Evolutionary conservation across 441 rosid species (phyloP), one percentile per base, ranked within the genome.

Genomic region (Biscutella auriculata): DNA sequence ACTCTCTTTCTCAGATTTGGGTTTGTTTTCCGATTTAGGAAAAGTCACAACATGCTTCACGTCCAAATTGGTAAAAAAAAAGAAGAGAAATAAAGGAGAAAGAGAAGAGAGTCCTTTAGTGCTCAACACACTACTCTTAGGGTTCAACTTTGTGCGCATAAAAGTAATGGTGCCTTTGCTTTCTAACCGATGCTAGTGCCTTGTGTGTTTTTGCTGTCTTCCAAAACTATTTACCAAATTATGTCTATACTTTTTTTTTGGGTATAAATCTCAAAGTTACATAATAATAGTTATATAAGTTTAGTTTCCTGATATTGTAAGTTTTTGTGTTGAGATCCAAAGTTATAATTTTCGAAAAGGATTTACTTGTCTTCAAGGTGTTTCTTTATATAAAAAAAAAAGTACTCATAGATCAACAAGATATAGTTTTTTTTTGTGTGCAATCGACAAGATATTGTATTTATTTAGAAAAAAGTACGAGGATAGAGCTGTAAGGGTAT

Each of bases 161-260:
- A 66, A 66, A 59, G 43, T 47, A 60, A 52, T 59, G 62, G 50
- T 54, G 40, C 14, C 64, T 68, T 68, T 62, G 30, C 60, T 68
- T 68, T 6, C 63, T 62, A 55, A 48, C 73, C 68, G 68, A 43
- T 62, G 59, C 47, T 62, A 56, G 68, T 68, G 72, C 72, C 34
- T 53, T 34, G 6, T 46, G 66, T 46, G 39, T 23, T 53, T 44
- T 32, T 67, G 57, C 67, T 61, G 63, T 68, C 62, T 54, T 46
- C 62, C 63, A 68, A 48, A 54, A 39, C 56, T 55, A 53, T 46
- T 49, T 23, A 60, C 71, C 60, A 51, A 59, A 32, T n/a, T 45
- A 11, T 67, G 11, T 53, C 16, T 16, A 8, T 30, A 15, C 35
- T 15, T 50, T 58, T 67, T 6, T 3, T 33, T 9, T 4, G 2